Evolutionary conservation across 1,284 basidiomycete genomes (phyloP), one percentile per base, ranked within the genome.

Genomic region (Irpex lacteus): DNA sequence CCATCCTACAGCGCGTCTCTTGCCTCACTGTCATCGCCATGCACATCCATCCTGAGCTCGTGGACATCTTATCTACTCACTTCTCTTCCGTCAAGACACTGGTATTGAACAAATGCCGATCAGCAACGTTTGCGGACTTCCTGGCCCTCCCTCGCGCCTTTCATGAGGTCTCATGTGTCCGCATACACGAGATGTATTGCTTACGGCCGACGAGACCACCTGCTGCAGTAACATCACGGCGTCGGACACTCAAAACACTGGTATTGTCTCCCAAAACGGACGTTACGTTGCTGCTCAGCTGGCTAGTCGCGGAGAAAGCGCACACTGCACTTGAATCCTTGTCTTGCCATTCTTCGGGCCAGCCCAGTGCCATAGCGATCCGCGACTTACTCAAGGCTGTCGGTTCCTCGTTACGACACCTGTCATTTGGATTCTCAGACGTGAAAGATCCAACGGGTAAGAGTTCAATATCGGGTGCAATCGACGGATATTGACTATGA

Each of bases 361-460:
- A 65, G 18, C 60, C 63, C 7, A 64, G 63, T 34, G 71, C 70
- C 8, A 60, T 40, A 4, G 68, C 71, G 2, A 52, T 73, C 37
- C 66, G 68, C 21, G 44, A 58, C 19, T 61, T 73, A 34, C 60
- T 73, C 21, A 54, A 63, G 7, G 66, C 68, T 2, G 34, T 68
- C 13, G 70, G 72, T 1, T n/a, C 67, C 15, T 53, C 59, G 5
- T 61, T 73, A 1, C 60, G 66, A 44, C 26, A 67, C 13, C 62
- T 73, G 4, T 52, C 53, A 8, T 67, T 73, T 19, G 69, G 68
- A 0, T 69, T 73, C 18, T 63, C 66, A 3, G 69, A 71, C 26
- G 64, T 69, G 3, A 65, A 66, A 6, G 70, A 72, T 49, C 67
- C 70, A 2, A 70, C 70, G 49, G 67, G 72, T 72, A 56, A 44